Evolutionary conservation across 163 green algal genomes (phyloP).

Genomic region (Coccomyxa subellipsoidea): DNA sequence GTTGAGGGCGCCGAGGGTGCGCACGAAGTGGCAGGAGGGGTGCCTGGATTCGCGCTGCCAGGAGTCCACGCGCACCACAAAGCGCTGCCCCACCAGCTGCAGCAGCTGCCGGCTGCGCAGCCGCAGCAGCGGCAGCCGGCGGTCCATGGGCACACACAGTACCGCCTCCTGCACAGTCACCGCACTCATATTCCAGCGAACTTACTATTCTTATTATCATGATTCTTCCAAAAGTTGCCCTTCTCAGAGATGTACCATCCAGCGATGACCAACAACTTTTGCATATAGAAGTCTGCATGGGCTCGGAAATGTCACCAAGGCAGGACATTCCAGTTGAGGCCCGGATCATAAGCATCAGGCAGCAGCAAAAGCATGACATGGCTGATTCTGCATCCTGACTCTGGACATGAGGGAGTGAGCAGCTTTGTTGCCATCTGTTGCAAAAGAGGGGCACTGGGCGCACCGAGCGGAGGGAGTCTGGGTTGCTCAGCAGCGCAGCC

Average conservation of each 20-base stretch:
- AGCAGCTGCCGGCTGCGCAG: slow-evolving; percentile 45
- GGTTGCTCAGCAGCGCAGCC: slow-evolving; percentile 20
- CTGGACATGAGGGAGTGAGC: too few relatives aligned
- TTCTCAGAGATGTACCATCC: too few relatives aligned
- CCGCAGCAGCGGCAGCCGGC: slow-evolving; percentile 52
- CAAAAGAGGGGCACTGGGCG: neutral
- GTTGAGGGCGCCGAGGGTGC: slow-evolving; percentile 51
- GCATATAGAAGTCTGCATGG: too few relatives aligned
- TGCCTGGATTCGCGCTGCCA: slow-evolving; percentile 48
- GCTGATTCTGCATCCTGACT: too few relatives aligned
- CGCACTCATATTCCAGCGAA: neutral
- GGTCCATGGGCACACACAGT: slow-evolving; percentile 63
- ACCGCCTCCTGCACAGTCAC: slow-evolving; percentile 40
- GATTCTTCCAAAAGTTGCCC: too few relatives aligned
- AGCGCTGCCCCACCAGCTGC: slow-evolving; percentile 46
- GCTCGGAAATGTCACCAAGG: too few relatives aligned
- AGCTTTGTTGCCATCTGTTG: neutral
- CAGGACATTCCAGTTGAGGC: too few relatives aligned
- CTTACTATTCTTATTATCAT: neutral
- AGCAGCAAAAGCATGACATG: too few relatives aligned
- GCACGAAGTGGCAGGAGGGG: slow-evolving; percentile 58
- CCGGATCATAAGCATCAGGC: too few relatives aligned
- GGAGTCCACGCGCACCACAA: slow-evolving; percentile 60
- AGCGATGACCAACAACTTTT: too few relatives aligned
- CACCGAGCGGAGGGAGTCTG: slow-evolving; percentile 5